A percentile compares a stretch with the other conserved stretches of the same genome.
These are phyloP conservation scores for Stromatinia cepivora DNA, from an alignment of 2,329 filamentous ascomycete species.

Conservation along the genomic window DNA sequence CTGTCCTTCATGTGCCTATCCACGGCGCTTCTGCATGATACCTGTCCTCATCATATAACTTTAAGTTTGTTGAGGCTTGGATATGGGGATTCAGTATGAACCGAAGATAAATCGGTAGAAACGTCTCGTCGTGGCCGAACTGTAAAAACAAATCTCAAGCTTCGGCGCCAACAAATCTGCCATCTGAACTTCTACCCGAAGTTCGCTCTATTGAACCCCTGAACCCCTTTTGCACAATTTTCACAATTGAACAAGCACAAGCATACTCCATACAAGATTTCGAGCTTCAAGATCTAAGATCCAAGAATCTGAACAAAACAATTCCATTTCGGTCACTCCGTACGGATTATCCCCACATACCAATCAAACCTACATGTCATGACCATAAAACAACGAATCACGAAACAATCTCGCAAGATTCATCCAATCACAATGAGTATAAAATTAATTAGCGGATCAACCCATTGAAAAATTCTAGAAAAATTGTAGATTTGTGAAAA, in stretches of 20 bases:
- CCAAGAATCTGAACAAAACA: constrained; percentile 5
- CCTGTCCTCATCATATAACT: background rate
- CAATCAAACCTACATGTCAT: background rate
- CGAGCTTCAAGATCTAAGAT: too few species aligned
- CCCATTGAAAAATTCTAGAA: constrained; percentile 9
- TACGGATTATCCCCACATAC: background rate
- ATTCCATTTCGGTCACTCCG: constrained; percentile 10
- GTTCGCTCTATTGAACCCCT: background rate
- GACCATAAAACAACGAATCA: background rate
- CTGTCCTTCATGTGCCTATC: background rate
- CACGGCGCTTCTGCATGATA: background rate
- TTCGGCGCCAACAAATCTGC: background rate
- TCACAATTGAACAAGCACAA: background rate
- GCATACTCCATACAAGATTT: background rate
- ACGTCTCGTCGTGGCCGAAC: background rate
- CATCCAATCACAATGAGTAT: background rate
- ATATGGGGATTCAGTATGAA: background rate
- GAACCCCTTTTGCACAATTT: background rate
- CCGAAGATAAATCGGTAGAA: background rate
- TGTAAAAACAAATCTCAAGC: background rate
- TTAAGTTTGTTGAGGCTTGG: background rate
- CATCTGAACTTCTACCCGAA: background rate
- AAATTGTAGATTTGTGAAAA: constrained; percentile 3
- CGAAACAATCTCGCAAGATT: background rate
- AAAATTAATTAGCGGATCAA: background rate